Base-by-base conservation (phyloP, 148 eudicot species). In the Rhododendron henanense region DNA sequence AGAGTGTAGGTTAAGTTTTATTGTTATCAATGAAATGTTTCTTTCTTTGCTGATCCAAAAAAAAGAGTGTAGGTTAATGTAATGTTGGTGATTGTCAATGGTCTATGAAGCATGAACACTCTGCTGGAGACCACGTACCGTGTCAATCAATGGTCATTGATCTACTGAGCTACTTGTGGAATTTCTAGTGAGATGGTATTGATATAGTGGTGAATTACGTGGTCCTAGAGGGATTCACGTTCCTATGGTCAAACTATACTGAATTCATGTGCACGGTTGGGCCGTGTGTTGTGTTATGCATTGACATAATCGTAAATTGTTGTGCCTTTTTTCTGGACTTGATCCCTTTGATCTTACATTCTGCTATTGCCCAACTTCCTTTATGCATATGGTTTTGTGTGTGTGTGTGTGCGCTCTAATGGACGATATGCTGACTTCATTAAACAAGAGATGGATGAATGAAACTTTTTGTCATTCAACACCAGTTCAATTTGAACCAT, bases 241-340 rank as follows among this genome's bases (percentile, higher is more conserved):
- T 45, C 45, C 14, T 14, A 25, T 45, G 78, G 45, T 31, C 3
- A 25, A 45, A 65, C 51, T 13, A 2, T 65, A 8, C 51, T 14
- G n/a, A 44, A 39, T 67, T 83, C 69, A 83, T 45, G n/a, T 45
- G 85, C 76, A 25, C 31, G 44, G 85, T 23, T 67, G 85, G 85
- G 57, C 78, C 57, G 9, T 39, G 75, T 65, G 75, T 14, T 31
- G 9, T 44, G 78, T 45, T 25, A 45, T 83, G 23, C 23, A 41
- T 37, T 37, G n/a, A 18, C 8, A 18, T 75, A 75, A 6, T 11
- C 19, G 1, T 73, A 33, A 33, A 33, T 15, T 14, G 5, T 73
- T 13, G 41, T 73, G 39, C 48, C 39, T 8, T 39, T 6, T 18
- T 31, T 11, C 33, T 11, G 76, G 37, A 33, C 7, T 1, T 73